These are phyloP conservation scores for sunflower (Helianthus annuus) DNA, from an alignment of 129 eudicot genomes.

Conservation along the genomic window HanXRQr2.0-SUNRISE NC_035446.2:172622103-172622602, in stretches of 20 bases:
- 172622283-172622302: background rate
- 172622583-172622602: slow-evolving; percentile 25
- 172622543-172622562: slow-evolving; percentile 39
- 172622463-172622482: slow-evolving; percentile 99
- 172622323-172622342: background rate
- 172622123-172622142: background rate
- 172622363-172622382: background rate
- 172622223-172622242: background rate
- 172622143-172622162: background rate
- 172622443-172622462: slow-evolving; percentile 84
- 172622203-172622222: background rate
- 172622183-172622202: background rate
- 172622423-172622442: slow-evolving; percentile 81
- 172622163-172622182: background rate
- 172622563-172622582: slow-evolving; percentile 12
- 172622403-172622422: slow-evolving; percentile 4
- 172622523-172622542: slow-evolving; percentile 71
- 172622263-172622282: background rate
- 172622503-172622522: slow-evolving; percentile 89
- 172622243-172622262: background rate
- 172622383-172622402: background rate
- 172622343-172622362: background rate
- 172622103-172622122: background rate
- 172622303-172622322: too few species aligned
- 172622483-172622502: slow-evolving; percentile 96